A percentile compares a stretch with the other conserved stretches of the same genome.
phyloP scores from a whole-genome alignment of 192 early-diverging fungal species.

The Phycomyces nitens region DNA sequence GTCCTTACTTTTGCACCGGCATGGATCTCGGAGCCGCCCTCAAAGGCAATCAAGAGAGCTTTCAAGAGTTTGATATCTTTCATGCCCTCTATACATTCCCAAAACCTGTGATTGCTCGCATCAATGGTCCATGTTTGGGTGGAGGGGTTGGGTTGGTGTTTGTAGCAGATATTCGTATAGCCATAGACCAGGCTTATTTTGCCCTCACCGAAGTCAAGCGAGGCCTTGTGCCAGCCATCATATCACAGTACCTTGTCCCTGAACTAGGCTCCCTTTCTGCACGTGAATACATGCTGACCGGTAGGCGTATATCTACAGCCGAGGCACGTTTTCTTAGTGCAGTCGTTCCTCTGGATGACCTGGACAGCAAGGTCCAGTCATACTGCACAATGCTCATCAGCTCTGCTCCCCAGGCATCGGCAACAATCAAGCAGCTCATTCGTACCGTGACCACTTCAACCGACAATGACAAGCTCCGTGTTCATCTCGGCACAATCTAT shows the following conservation, averaged over 20 bases:
- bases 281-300: slow-evolving; percentile 56
- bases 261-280: slow-evolving; percentile 48
- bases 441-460: slow-evolving; percentile 24
- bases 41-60: slow-evolving; percentile 1
- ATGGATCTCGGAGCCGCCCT: slow-evolving; percentile 48
- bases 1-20: slow-evolving; percentile 64
- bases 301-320: slow-evolving; percentile 41
- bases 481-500: slow-evolving; percentile 36
- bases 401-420: slow-evolving; percentile 50
- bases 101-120: slow-evolving; percentile 49
- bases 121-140: slow-evolving; percentile 64
- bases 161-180: slow-evolving; percentile 54
- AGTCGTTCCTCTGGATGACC: slow-evolving; percentile 24
- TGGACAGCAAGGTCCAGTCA: slow-evolving; percentile 44
- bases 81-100: slow-evolving; percentile 40
- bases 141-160: slow-evolving; percentile 59
- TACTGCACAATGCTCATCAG: slow-evolving; percentile 41
- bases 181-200: slow-evolving; percentile 41
- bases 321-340: slow-evolving; percentile 40
- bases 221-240: slow-evolving; percentile 62
- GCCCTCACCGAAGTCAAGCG: slow-evolving; percentile 57
- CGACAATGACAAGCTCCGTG: slow-evolving; percentile 25
- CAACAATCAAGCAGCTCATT: slow-evolving; percentile 50
- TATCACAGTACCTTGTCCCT: slow-evolving; percentile 59
- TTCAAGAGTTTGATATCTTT: slow-evolving; percentile 37